Percentiles rank a stretch among this genome's conserved stretches.
phyloP scores from a whole-genome alignment of 2,329 filamentous ascomycete species.

The Thermoascus crustaceus region DNA sequence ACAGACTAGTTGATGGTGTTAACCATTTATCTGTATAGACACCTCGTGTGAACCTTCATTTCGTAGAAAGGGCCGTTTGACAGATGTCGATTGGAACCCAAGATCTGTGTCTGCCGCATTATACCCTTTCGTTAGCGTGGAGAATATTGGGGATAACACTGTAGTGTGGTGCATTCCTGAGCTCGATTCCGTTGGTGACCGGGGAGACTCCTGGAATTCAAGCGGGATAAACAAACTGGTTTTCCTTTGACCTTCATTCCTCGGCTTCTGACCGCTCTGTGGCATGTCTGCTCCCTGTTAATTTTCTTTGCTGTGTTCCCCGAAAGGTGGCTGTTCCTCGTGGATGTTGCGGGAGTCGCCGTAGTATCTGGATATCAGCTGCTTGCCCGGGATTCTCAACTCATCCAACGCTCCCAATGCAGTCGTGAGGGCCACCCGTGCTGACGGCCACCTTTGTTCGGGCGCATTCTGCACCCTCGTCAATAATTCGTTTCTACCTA shows the following conservation, averaged over 20 bases:
- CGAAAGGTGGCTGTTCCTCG: neutral
- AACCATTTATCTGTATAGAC: too few species aligned
- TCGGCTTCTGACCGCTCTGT: neutral
- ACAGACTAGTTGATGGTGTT: too few species aligned
- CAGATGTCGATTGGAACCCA: too few species aligned
- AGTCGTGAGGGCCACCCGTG: neutral
- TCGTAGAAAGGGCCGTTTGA: too few species aligned
- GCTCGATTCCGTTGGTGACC: constrained; percentile 6
- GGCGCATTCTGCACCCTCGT: too few species aligned
- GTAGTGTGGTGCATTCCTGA: constrained; percentile 12
- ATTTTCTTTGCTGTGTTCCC: neutral
- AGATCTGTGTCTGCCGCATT: neutral
- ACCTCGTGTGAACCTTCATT: too few species aligned
- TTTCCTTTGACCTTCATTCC: neutral
- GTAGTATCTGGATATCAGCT: neutral
- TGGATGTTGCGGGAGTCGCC: neutral
- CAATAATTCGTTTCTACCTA: too few species aligned
- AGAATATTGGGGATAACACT: neutral
- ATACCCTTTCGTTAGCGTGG: neutral
- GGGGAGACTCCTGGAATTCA: constrained; percentile 6
- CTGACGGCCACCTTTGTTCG: too few species aligned
- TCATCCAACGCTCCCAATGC: neutral
- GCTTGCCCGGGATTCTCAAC: neutral
- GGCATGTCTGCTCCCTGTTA: neutral
- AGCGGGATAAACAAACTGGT: neutral